Conservation (phyloP, 169 alveolate genomes). For the Eimeria maxima region DNA sequence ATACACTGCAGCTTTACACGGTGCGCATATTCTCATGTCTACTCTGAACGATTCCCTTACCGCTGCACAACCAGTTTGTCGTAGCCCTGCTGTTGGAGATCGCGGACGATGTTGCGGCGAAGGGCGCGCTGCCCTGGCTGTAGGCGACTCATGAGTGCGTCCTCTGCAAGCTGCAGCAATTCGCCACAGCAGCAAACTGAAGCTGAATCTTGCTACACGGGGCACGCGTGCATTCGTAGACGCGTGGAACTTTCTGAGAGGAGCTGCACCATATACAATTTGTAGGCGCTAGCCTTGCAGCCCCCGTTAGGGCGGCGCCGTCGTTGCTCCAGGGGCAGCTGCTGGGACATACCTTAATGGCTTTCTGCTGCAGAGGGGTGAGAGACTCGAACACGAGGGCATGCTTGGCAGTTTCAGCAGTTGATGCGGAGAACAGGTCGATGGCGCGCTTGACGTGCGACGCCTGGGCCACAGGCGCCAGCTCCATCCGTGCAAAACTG, state of each 20-base stretch:
- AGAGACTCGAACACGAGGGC: slow-evolving; percentile 89
- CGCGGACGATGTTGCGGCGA: slow-evolving; percentile 89
- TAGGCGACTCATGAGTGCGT: slow-evolving; percentile 89
- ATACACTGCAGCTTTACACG: neutral
- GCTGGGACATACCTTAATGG: slow-evolving; percentile 86
- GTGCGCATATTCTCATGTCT: neutral
- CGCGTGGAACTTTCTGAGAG: neutral
- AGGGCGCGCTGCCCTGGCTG: slow-evolving; percentile 92
- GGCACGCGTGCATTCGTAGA: neutral
- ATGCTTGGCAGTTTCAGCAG: slow-evolving; percentile 94
- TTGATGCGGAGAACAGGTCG: slow-evolving; percentile 93
- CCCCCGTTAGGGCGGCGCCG: neutral
- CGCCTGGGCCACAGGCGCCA: slow-evolving; percentile 92
- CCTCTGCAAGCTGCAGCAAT: slow-evolving; percentile 90
- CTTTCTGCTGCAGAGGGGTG: slow-evolving; percentile 91
- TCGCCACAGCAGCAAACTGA: neutral
- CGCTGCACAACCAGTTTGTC: slow-evolving; percentile 87
- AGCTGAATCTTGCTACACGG: neutral
- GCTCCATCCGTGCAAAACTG: slow-evolving; percentile 95
- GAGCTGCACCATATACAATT: neutral
- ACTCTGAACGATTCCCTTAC: slow-evolving; percentile 74
- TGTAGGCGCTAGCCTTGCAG: neutral
- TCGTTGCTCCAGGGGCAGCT: neutral
- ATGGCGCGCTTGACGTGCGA: slow-evolving; percentile 95
- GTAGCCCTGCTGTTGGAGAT: slow-evolving; percentile 89